Base-by-base conservation (phyloP, 192 early-diverging fungal genomes). In the Diversispora eburnea region DNA sequence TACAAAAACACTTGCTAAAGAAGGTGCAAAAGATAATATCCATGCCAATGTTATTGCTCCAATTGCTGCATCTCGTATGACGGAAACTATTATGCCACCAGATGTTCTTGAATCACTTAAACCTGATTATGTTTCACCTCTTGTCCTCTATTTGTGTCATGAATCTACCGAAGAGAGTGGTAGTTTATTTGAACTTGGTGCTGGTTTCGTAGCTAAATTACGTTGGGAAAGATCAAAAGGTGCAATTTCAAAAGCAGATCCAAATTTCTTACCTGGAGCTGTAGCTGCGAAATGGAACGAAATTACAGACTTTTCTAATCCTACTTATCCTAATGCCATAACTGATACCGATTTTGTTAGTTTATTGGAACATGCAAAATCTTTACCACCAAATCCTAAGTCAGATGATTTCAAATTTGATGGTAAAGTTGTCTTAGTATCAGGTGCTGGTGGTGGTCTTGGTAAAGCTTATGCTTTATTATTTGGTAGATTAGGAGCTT, bases 61-160 rank as follows among this genome's bases (percentile, higher is more conserved):
- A 49, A 87, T 98, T 79, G 98, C 98, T 52, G 97, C 95, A 17
- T 95, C 94, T 15, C 87, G 94, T 57, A 97, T 99, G 96, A 98
- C 96, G 5, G 98, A 94, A 73, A 95, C 95, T 20, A 86, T 96
- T 33, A 92, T 97, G 89, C 98, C 98, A 39, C 90, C 91, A 52
- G 98, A 99, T 74, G 89, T 98, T 76, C 88, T 98, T 65, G 94
- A 91, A 65, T 88, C 94, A 9, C 88, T 99, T 42, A 98, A 96
- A 83, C 98, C 98, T 73, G 96, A 99, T 84, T 96, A 94, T 78
- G 92, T 98, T 47, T 90, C 96, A 25, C 96, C 96, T 4, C 83
- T 98, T 62, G 95, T 99, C 68, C 93, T 82, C n/a, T 97, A 87
- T 82, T 89, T 98, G 71, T 91, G 90, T 73, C 95, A 98, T 78